phyloP scores from a whole-genome alignment of 1,284 basidiomycete genomes.

The Bothia castanella region DNA sequence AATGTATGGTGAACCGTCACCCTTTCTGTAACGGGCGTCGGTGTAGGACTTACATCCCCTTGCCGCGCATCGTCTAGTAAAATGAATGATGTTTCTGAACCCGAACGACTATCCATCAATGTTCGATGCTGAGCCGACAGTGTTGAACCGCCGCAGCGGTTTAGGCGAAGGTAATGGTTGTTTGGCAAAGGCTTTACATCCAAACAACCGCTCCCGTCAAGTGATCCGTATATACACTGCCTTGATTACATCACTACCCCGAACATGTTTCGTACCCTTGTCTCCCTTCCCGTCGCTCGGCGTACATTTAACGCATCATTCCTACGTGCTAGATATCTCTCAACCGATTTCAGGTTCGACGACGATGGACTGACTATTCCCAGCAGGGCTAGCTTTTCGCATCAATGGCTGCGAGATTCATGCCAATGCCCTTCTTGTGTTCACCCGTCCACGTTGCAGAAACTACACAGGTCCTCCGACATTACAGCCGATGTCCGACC shows the following conservation, averaged over 20 bases:
- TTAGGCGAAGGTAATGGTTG: slow-evolving; percentile 10
- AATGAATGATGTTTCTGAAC: slow-evolving; percentile 30
- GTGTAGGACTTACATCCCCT: background rate
- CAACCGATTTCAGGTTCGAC: slow-evolving; percentile 12
- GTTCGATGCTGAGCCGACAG: too few relatives aligned
- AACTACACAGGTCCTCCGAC: slow-evolving; percentile 70
- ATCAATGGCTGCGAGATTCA: slow-evolving; percentile 48
- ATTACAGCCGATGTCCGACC: slow-evolving; percentile 43
- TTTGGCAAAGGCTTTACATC: slow-evolving; percentile 32
- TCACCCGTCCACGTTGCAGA: slow-evolving; percentile 74
- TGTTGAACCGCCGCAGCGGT: too few relatives aligned
- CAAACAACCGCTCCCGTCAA: slow-evolving; percentile 28
- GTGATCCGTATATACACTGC: too few relatives aligned
- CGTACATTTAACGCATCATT: background rate
- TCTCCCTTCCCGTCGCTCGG: background rate
- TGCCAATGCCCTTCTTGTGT: slow-evolving; percentile 52
- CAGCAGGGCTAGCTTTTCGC: slow-evolving; percentile 45
- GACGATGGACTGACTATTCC: slow-evolving; percentile 18
- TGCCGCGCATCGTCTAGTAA: slow-evolving; percentile 18
- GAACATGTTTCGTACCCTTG: slow-evolving; percentile 13
- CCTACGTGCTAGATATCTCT: slow-evolving; percentile 7
- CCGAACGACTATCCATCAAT: slow-evolving; percentile 21
- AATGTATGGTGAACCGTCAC: background rate
- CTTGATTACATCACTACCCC: too few relatives aligned
- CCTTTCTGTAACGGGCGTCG: background rate